Conservation (phyloP, 306 rosid species). For the Erythrophleum fordii region DNA sequence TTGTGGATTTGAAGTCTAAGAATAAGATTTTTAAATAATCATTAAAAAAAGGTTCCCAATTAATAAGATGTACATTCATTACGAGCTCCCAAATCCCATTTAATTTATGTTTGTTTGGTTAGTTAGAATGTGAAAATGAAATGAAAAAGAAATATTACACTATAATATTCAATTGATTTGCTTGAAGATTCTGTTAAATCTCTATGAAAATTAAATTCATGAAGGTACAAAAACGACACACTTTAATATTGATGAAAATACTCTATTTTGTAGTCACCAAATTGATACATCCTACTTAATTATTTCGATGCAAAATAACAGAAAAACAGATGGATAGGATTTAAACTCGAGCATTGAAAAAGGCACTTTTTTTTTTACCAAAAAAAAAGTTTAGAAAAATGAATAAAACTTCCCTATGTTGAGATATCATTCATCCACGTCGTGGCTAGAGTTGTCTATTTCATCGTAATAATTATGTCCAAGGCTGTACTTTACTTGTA, state of each 20-base stretch:
- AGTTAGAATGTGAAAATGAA: background rate
- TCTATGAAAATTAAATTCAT: too few relatives aligned
- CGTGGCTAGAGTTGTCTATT: background rate
- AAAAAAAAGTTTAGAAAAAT: background rate
- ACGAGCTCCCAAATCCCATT: background rate
- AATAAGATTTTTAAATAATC: background rate
- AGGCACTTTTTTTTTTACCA: background rate
- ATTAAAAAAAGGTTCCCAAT: background rate
- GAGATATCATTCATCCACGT: background rate
- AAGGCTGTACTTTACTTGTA: constrained; percentile 3
- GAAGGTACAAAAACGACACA: too few relatives aligned
- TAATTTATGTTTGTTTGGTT: too few relatives aligned
- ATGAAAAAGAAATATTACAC: background rate
- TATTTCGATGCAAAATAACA: background rate
- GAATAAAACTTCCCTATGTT: background rate
- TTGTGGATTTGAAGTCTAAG: background rate
- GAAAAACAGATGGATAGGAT: background rate
- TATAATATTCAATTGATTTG: too few relatives aligned
- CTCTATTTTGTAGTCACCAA: background rate
- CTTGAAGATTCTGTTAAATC: too few relatives aligned
- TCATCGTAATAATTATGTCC: background rate
- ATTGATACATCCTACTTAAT: background rate
- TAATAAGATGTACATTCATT: background rate
- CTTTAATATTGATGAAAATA: too few relatives aligned
- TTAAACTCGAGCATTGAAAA: background rate